A percentile compares a stretch with the other conserved stretches of the same genome.
Evolutionary conservation across 129 eudicot genomes (phyloP).

Genomic region (Oenanthe sinensis): DNA sequence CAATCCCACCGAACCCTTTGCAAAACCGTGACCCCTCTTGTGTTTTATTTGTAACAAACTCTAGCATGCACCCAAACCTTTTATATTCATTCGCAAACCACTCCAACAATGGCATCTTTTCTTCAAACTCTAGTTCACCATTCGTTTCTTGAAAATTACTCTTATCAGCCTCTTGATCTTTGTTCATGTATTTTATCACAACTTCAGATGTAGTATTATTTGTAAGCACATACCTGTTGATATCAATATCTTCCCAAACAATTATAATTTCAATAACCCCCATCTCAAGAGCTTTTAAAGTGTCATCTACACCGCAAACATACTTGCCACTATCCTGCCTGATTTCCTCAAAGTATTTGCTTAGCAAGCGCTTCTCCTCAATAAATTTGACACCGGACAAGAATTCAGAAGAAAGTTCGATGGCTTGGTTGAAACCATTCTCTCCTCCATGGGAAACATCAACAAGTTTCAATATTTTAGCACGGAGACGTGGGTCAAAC

Average conservation of each 20-base stretch:
- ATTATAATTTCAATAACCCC: constrained; percentile 9
- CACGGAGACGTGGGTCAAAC: constrained; percentile 14
- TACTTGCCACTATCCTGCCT: constrained; percentile 12
- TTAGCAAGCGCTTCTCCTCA: constrained; percentile 6
- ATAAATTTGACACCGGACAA: constrained; percentile 11
- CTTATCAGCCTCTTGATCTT: constrained; percentile 10
- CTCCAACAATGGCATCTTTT: constrained; percentile 6
- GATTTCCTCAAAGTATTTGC: constrained; percentile 16
- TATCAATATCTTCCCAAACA: constrained; percentile 13
- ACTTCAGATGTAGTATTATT: background rate
- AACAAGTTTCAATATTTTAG: background rate
- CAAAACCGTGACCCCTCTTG: constrained; percentile 16
- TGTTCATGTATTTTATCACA: constrained; percentile 7
- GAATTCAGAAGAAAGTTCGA: constrained; percentile 2
- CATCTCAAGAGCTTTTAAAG: constrained; percentile 15
- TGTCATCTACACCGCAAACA: constrained; percentile 11
- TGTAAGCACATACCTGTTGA: constrained; percentile 5
- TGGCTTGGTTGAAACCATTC: constrained; percentile 12
- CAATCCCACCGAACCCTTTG: constrained; percentile 17
- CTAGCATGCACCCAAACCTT: constrained; percentile 13
- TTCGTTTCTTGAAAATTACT: background rate
- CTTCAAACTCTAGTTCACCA: constrained; percentile 6
- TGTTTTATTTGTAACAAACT: constrained; percentile 9
- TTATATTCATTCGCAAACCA: constrained; percentile 14
- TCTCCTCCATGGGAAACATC: constrained; percentile 18